Evolutionary conservation across 2,329 filamentous ascomycete species (phyloP).

Genomic region (Fusarium sp.): DNA sequence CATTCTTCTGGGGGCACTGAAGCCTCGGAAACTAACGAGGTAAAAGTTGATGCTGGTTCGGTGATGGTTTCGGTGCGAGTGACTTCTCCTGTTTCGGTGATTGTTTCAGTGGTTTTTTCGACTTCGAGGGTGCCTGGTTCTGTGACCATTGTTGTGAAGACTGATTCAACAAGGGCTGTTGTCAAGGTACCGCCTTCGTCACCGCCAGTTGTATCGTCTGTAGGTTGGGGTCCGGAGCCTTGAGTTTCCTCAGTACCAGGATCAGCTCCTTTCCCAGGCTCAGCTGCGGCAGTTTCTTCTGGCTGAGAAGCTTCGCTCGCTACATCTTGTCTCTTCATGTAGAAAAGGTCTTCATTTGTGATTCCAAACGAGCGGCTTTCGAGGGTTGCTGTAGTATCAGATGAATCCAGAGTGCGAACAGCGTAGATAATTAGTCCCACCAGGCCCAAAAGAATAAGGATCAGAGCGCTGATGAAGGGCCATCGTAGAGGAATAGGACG

Average conservation of each 20-base stretch:
- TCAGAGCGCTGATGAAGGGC: conserved; percentile 30
- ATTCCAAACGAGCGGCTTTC: conserved; percentile 20
- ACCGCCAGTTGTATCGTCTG: conserved; percentile 10
- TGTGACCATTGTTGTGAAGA: conserved; percentile 32
- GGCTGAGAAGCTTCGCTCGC: conserved; percentile 8
- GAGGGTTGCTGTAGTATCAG: conserved; percentile 30
- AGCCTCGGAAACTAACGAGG: neutral
- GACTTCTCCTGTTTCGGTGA: conserved; percentile 17
- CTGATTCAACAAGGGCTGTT: conserved; percentile 28
- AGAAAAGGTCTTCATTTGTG: neutral
- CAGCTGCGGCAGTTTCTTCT: conserved; percentile 6
- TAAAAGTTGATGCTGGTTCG: neutral
- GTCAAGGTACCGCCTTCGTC: conserved; percentile 17
- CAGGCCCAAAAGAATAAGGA: conserved; percentile 22
- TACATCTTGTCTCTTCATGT: conserved; percentile 26
- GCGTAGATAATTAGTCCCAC: conserved; percentile 30
- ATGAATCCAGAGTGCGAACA: conserved; percentile 8
- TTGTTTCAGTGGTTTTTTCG: neutral
- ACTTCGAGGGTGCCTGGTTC: conserved; percentile 14
- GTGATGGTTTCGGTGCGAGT: conserved; percentile 7
- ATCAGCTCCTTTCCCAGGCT: neutral
- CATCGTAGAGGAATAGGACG: conserved; percentile 38
- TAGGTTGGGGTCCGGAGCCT: neutral
- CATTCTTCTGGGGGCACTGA: neutral
- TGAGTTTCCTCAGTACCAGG: neutral